Conservation (phyloP, 495 filamentous ascomycete species). For the Talaromyces liani region DNA sequence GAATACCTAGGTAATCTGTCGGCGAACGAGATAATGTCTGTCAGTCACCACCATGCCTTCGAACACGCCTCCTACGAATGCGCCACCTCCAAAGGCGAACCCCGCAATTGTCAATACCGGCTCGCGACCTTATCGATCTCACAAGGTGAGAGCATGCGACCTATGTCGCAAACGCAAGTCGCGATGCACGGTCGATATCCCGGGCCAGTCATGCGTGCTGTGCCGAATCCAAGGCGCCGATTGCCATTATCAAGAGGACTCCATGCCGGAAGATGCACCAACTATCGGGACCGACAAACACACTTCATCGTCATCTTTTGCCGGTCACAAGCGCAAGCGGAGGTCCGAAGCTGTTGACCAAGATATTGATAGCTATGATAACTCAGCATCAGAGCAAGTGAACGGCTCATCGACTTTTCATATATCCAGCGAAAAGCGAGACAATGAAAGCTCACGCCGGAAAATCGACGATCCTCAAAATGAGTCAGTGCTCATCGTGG, state of each 20-base stretch:
- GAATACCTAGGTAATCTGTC: not conserved
- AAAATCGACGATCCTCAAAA: conserved; percentile 34
- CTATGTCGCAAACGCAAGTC: conserved; percentile 47
- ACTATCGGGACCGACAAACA: conserved; percentile 21
- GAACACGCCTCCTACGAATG: not conserved
- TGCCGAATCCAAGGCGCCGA: conserved; percentile 44
- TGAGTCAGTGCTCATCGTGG: conserved; percentile 43
- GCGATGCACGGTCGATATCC: conserved; percentile 43
- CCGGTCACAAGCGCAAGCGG: conserved; percentile 5
- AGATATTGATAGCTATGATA: not conserved
- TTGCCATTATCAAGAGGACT: conserved; percentile 40
- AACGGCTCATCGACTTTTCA: not conserved
- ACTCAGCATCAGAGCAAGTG: not conserved
- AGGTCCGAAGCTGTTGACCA: not conserved
- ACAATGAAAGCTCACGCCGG: conserved; percentile 28
- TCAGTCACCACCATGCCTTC: conserved; percentile 1
- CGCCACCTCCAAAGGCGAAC: conserved; percentile 2
- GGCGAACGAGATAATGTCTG: not conserved
- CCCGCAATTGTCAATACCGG: conserved; percentile 28
- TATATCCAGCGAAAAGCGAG: conserved; percentile 18
- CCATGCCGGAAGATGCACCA: conserved; percentile 18
- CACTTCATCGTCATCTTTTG: conserved; percentile 5
- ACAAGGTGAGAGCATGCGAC: conserved; percentile 45
- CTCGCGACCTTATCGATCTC: conserved; percentile 42
- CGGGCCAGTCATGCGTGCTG: conserved; percentile 38